Conservation (phyloP, 1,139 yeast genomes). For the Candida gigantensis region DNA sequence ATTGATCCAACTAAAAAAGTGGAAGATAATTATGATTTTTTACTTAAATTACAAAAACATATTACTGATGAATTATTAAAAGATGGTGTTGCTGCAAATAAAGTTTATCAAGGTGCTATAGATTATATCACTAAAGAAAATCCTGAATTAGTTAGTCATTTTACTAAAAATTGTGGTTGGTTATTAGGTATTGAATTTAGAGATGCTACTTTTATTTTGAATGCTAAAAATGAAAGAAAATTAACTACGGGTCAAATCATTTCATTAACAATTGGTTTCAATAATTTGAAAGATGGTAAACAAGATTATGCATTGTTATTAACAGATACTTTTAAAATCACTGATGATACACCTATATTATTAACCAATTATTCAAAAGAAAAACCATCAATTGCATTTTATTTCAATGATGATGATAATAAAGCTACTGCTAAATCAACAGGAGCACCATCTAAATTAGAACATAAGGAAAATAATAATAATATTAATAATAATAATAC, state of each 20-base stretch:
- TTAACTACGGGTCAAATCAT: slow-evolving; percentile 75
- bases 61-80: slow-evolving; percentile 55
- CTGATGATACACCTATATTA: slow-evolving; percentile 60
- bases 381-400: slow-evolving; percentile 77
- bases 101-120: slow-evolving; percentile 65
- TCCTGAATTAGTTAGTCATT: slow-evolving; percentile 65
- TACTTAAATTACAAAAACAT: slow-evolving; percentile 67
- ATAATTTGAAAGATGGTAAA: slow-evolving; percentile 53
- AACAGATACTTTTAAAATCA: slow-evolving; percentile 80
- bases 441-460: too few relatives aligned
- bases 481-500: slow-evolving; percentile 20
- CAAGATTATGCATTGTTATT: slow-evolving; percentile 67
- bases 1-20: slow-evolving; percentile 85
- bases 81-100: slow-evolving; percentile 67
- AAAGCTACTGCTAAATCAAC: too few relatives aligned
- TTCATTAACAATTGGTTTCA: slow-evolving; percentile 77
- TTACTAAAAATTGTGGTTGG: slow-evolving; percentile 87
- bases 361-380: slow-evolving; percentile 76
- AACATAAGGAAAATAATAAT: slow-evolving; percentile 44
- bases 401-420: slow-evolving; percentile 69
- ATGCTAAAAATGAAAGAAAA: slow-evolving; percentile 68
- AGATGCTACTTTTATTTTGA: slow-evolving; percentile 74
- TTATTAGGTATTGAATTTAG: slow-evolving; percentile 88
- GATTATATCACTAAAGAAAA: slow-evolving; percentile 56
- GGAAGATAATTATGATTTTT: slow-evolving; percentile 76